Percentiles rank a stretch among this genome's conserved stretches.
These are phyloP conservation scores for Leersia perrieri DNA, from an alignment of 176 grass and related monocot genomes.

Conservation along the genomic window DNA sequence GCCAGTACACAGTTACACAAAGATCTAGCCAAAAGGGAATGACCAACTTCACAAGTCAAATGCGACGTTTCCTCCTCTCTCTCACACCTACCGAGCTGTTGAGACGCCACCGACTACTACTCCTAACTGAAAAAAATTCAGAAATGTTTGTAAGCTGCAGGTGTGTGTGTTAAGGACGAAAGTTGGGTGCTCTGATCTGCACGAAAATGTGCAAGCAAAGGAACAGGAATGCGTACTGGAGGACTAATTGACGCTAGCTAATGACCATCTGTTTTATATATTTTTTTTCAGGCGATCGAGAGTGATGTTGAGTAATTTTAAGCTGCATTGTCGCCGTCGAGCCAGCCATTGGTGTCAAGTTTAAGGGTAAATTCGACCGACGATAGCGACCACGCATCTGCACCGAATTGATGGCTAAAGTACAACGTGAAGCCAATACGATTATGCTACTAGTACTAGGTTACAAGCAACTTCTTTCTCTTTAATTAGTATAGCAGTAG, in stretches of 20 bases:
- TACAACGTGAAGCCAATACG: background rate
- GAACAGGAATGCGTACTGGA: background rate
- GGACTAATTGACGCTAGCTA: background rate
- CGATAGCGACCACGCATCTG: conserved; percentile 31
- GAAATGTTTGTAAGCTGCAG: background rate
- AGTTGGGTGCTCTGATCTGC: background rate
- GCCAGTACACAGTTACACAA: background rate
- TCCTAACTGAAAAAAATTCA: background rate
- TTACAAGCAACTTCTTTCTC: background rate
- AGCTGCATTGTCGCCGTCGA: conserved; percentile 10
- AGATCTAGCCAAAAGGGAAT: background rate
- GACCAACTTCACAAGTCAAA: background rate
- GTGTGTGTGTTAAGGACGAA: background rate
- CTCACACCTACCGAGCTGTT: conserved; percentile 4
- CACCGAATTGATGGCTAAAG: conserved; percentile 16
- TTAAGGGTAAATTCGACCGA: background rate
- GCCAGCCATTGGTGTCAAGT: background rate
- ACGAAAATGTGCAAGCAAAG: conserved; percentile 19
- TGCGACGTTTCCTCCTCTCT: background rate
- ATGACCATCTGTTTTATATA: background rate
- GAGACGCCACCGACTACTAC: background rate
- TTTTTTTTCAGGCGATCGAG: background rate
- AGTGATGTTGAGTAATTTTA: background rate
- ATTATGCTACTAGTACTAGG: background rate
- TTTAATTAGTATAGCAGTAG: too few relatives aligned